Evolutionary conservation across 2,329 filamentous ascomycete genomes (phyloP), one percentile per base, ranked within the genome.

Genomic region (Sarocladiaceae sp.): DNA sequence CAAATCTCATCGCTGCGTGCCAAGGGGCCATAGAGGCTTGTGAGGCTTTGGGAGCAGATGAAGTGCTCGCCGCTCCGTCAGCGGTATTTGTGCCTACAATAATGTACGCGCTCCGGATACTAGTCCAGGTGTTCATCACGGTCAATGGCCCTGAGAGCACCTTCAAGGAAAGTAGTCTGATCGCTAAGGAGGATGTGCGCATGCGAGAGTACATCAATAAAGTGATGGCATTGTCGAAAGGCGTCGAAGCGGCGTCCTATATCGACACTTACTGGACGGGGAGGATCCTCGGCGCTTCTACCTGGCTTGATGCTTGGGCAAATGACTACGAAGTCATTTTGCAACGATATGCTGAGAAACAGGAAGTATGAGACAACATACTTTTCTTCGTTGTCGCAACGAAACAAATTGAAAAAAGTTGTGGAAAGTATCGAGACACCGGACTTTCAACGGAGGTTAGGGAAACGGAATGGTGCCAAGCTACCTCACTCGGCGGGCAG

Each of bases 241-340:
- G 11, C 13, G 25, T 46, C 6, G 40, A 46, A 5, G 11, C 40
- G 15, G 8, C 25, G 5, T 28, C 40, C 4, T 46, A 46, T n/a
- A 46, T 28, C n/a, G 40, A 46, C 25, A 46, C 40, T 15, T 46
- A 46, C n/a, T 46, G 40, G 40, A 46, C 40, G 15, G 40, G 40
- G 25, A 46, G 40, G 40, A 46, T 46, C 6, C 23, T 46, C 22
- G 40, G 40, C 4, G 40, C 40, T 15, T 7, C 40, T 4, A 5
- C 40, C n/a, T 46, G 40, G 40, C 18, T 46, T 4, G 40, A 46
- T 7, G 29, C 40, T 26, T 46, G 40, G 40, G 40, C 40, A 18
- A 46, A 46, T n/a, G 40, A 46, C n/a, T 46, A 46, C 23, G 40
- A 46, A 28, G 25, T 46, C 12, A 46, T 46, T n/a, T 46, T 46